These are phyloP conservation scores for Yamadazyma triangularis DNA, from an alignment of 1,139 yeast species.

Conservation along the genomic window DNA sequence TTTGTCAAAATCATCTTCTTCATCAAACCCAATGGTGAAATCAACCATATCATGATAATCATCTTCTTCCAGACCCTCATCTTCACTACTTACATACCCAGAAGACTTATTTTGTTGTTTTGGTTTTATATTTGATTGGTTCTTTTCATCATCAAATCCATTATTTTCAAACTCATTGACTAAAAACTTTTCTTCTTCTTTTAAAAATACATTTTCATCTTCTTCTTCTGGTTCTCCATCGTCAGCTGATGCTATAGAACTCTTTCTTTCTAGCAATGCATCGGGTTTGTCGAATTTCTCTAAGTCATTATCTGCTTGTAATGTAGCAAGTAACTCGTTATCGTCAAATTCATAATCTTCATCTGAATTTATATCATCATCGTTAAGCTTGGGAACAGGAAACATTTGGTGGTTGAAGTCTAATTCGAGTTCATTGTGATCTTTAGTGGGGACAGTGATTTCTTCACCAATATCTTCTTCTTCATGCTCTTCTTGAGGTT, in stretches of 20 bases:
- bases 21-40: conserved; percentile 19
- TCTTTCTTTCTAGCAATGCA: conserved; percentile 19
- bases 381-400: conserved; percentile 49
- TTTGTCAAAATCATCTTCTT: conserved; percentile 6
- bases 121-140: conserved; percentile 26
- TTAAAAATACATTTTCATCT: conserved; percentile 43
- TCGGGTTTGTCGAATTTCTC: conserved; percentile 34
- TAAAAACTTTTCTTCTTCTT: conserved; percentile 43
- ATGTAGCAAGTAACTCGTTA: conserved; percentile 63
- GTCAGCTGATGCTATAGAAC: conserved; percentile 49
- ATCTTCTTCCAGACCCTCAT: conserved; percentile 25
- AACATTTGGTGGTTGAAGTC: conserved; percentile 36
- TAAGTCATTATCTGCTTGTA: conserved; percentile 61
- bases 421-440: conserved; percentile 24
- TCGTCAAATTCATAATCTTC: conserved; percentile 71
- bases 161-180: conserved; percentile 47
- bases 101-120: conserved; percentile 20
- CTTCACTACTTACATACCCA: conserved; percentile 11
- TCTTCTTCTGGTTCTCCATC: conserved; percentile 43
- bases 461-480: conserved; percentile 76
- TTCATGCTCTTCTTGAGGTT: conserved; percentile 6
- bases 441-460: conserved; percentile 21
- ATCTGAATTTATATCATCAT: conserved; percentile 56
- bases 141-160: conserved; percentile 42
- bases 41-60: conserved; percentile 31